These are phyloP conservation scores for Pseudozyma flocculosa DNA, from an alignment of 1,284 basidiomycete genomes.

Conservation along the genomic window DNA sequence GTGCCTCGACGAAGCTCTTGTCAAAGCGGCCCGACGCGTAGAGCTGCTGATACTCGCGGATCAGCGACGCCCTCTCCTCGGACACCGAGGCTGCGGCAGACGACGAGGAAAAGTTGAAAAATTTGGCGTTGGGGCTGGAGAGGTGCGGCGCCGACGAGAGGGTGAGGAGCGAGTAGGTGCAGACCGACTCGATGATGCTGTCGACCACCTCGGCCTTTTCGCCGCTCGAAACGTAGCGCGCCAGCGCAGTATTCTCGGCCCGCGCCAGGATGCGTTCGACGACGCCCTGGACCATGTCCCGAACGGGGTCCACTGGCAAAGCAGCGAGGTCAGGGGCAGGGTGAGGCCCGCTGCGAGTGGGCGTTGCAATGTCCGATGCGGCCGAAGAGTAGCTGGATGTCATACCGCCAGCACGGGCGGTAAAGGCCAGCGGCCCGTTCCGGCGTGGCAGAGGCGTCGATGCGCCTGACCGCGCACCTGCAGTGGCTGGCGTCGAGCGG, in stretches of 20 bases:
- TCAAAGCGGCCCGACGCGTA: conserved; percentile 26
- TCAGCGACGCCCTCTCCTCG: background rate
- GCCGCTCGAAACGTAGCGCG: conserved; percentile 25
- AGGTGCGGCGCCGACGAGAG: conserved; percentile 24
- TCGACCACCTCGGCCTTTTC: conserved; percentile 38
- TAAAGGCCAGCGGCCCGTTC: conserved; percentile 1
- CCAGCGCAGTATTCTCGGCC: conserved; percentile 6
- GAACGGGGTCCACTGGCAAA: conserved; percentile 37
- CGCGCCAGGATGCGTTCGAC: conserved; percentile 23
- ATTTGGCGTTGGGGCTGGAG: conserved; percentile 17
- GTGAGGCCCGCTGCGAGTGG: conserved; percentile 20
- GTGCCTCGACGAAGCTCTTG: conserved; percentile 17
- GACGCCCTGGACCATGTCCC: conserved; percentile 36
- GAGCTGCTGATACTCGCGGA: conserved; percentile 23
- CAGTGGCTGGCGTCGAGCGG: conserved; percentile 4
- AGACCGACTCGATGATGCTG: conserved; percentile 39
- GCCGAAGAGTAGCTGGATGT: conserved; percentile 10
- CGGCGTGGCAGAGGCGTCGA: conserved; percentile 18
- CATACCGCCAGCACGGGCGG: background rate
- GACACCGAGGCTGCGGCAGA: background rate
- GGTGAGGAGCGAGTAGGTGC: conserved; percentile 42
- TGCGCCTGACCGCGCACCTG: conserved; percentile 11
- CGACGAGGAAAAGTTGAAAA: conserved; percentile 18
- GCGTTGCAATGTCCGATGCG: conserved; percentile 36
- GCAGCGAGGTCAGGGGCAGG: conserved; percentile 25